Evolutionary conservation across 306 rosid species (phyloP), one percentile per base, ranked within the genome.

Genomic region (Casuarina equisetifolia): DNA sequence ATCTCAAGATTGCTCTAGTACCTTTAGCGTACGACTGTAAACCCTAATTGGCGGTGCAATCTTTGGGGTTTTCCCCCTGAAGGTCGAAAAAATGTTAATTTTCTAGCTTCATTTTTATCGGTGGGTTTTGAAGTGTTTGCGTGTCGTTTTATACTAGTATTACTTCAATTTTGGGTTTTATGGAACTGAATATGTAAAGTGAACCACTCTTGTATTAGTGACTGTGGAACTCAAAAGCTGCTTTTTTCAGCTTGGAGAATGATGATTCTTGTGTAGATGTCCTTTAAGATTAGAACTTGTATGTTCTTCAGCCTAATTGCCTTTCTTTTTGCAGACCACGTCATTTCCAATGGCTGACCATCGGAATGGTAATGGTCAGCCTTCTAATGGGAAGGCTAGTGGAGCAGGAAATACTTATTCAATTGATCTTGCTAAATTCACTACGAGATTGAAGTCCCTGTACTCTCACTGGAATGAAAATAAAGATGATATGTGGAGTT

Each of bases 381-480:
- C 90, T 49, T 12, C 91, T 25, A 90, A 78, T 73, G 96, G 89
- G 82, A 93, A 90, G 82, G 69, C 89, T 3, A 59, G 80, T 61
- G 89, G 82, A 20, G 90, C 88, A 40, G 90, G 90, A 68, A 73
- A 69, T 66, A 80, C 82, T 0, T 94, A 94, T 80, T 53, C 87
- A 16, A 92, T 94, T 76, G 92, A 94, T 83, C 77, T 92, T 69
- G 81, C 78, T 76, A 79, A 79, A 25, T 92, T 94, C 83, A 87
- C 84, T 79, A 69, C 83, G 66, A 81, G 97, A 36, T 78, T 94
- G 86, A 92, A 83, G 69, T 1, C 82, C 1, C 74, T 92, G 57
- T 94, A 94, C 79, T 42, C 83, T 6, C 93, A 89, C 57, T 94
- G 98, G 98, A 86, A 84, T 62, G 84, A 89, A 16, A 78, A 88